phyloP scores from a whole-genome alignment of 139 green algal genomes.

The Coelastrella sp. region DNA sequence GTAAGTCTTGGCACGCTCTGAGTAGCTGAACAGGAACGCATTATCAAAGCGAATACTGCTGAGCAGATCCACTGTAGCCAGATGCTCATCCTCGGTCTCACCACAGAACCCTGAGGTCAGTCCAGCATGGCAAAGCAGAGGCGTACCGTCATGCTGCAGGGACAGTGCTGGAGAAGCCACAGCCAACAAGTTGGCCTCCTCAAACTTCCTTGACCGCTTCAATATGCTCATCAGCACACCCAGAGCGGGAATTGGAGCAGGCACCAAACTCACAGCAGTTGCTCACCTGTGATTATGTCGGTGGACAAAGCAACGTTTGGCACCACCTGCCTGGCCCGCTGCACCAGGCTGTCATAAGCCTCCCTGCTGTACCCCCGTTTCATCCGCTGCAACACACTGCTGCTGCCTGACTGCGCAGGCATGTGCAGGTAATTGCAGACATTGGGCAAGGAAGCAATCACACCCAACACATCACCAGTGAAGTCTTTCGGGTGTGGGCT shows the following conservation, averaged over 20 bases:
- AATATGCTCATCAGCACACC: no score
- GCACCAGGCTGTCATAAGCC: constrained; percentile 88
- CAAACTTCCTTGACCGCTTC: no score
- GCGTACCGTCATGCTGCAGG: no score
- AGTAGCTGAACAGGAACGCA: constrained; percentile 94
- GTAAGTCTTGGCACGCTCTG: constrained; percentile 79
- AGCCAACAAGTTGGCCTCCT: neutral
- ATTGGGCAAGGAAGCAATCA: constrained; percentile 79
- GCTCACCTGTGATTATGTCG: constrained; percentile 81
- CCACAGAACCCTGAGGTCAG: constrained; percentile 83
- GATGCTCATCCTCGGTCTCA: constrained; percentile 90
- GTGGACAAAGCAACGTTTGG: constrained; percentile 83
- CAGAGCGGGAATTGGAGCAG: no score
- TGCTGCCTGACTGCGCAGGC: constrained; percentile 89
- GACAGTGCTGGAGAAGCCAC: neutral
- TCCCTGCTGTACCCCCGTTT: constrained; percentile 84
- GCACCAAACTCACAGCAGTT: neutral
- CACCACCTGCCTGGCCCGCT: constrained; percentile 62
- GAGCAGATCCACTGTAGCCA: constrained; percentile 84
- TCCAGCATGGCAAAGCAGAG: neutral
- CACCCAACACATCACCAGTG: constrained; percentile 76
- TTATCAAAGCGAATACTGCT: constrained; percentile 72
- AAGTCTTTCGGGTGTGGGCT: constrained; percentile 94
- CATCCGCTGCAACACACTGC: constrained; percentile 82
- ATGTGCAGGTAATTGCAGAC: constrained; percentile 92